Conservation (phyloP, 2,329 filamentous ascomycete genomes). For the Madurella mycetomatis region DNA sequence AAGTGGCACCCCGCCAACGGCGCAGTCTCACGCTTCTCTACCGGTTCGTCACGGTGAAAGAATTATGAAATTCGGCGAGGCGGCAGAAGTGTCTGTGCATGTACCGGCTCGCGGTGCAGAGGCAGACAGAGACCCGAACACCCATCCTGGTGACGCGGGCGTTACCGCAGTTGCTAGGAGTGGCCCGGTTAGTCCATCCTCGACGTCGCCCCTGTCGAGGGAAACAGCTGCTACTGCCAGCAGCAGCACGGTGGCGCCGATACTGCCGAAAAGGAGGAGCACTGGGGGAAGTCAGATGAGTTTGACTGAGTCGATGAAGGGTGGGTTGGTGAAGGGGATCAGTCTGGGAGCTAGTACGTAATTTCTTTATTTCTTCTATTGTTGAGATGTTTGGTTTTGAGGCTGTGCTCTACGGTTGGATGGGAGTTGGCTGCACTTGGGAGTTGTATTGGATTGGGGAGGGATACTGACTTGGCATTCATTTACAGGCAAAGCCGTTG, state of each 20-base stretch:
- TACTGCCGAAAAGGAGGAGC: constrained; percentile 10
- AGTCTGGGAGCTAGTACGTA: constrained; percentile 19
- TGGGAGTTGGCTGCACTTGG: not conserved
- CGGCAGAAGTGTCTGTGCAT: not conserved
- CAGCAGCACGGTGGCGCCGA: not conserved
- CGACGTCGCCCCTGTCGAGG: too few relatives aligned
- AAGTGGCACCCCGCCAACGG: too few relatives aligned
- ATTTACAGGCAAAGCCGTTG: constrained; percentile 17
- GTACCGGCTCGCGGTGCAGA: not conserved
- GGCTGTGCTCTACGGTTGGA: not conserved
- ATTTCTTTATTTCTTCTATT: not conserved
- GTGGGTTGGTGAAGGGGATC: constrained; percentile 16
- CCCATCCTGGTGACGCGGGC: not conserved
- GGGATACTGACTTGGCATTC: not conserved
- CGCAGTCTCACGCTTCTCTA: too few relatives aligned
- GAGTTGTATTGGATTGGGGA: too few relatives aligned
- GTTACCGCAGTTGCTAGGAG: not conserved
- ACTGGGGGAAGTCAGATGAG: constrained; percentile 16
- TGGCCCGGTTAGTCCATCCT: too few relatives aligned
- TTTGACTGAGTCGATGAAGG: constrained; percentile 18
- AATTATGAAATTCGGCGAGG: not conserved
- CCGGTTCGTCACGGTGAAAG: not conserved
- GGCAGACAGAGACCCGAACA: not conserved
- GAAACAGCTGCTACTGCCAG: too few relatives aligned
- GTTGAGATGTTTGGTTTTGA: not conserved